Conservation (phyloP, 2,329 filamentous ascomycete genomes). For the Beauveria caledonica region DNA sequence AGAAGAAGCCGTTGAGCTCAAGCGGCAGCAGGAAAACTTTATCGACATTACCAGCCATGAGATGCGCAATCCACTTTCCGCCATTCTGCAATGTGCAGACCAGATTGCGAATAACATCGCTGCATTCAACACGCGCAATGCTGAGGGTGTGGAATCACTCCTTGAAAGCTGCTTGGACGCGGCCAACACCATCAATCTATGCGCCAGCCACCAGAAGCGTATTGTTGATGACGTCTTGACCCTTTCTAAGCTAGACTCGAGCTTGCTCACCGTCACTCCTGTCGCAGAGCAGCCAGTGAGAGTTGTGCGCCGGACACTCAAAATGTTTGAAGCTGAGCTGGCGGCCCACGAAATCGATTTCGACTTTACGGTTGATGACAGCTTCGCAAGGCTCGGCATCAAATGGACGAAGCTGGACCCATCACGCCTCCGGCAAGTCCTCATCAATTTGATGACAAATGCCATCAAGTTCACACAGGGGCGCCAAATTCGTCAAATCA, state of each 20-base stretch:
- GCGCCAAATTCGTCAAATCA: slow-evolving; percentile 50
- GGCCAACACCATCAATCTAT: slow-evolving; percentile 73
- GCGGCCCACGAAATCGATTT: slow-evolving; percentile 64
- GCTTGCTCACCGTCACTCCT: slow-evolving; percentile 61
- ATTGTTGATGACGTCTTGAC: slow-evolving; percentile 62
- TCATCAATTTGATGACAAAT: slow-evolving; percentile 68
- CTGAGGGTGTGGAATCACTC: slow-evolving; percentile 38
- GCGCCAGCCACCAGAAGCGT: slow-evolving; percentile 69
- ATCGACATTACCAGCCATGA: slow-evolving; percentile 69
- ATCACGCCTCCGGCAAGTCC: slow-evolving; percentile 62
- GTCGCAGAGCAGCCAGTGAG: slow-evolving; percentile 60
- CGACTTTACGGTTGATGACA: slow-evolving; percentile 59
- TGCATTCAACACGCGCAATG: slow-evolving; percentile 30
- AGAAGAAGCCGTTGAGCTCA: slow-evolving; percentile 74
- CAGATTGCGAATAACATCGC: slow-evolving; percentile 52
- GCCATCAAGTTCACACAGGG: slow-evolving; percentile 58
- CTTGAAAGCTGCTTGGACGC: slow-evolving; percentile 58
- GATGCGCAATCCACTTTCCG: slow-evolving; percentile 68
- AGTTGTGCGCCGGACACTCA: slow-evolving; percentile 60
- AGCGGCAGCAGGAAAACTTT: slow-evolving; percentile 63
- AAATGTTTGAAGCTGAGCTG: slow-evolving; percentile 74
- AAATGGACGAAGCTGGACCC: slow-evolving; percentile 71
- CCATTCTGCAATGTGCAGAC: slow-evolving; percentile 68
- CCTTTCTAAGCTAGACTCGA: slow-evolving; percentile 62
- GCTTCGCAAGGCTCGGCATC: slow-evolving; percentile 54